phyloP scores from a whole-genome alignment of 148 eudicot genomes.

The Rhododendron vialii region DNA sequence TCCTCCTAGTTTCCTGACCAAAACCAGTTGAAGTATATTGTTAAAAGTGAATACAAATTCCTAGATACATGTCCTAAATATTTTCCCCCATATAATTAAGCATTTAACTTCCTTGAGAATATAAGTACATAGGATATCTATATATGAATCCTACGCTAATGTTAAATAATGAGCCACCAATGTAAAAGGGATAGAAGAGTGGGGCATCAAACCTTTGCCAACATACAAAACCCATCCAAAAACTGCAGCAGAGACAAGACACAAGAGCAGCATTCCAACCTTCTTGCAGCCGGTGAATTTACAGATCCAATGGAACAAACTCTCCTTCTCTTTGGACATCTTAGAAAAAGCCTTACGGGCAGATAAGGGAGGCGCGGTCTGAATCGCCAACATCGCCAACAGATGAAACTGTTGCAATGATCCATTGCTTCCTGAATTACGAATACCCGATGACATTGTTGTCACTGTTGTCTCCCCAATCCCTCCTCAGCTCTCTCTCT shows the following conservation, averaged over 20 bases:
- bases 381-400: constrained; percentile 20
- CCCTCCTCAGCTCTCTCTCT: constrained; percentile 35
- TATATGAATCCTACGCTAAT: background rate
- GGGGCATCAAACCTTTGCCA: constrained; percentile 72
- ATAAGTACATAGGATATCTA: background rate
- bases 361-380: constrained; percentile 34
- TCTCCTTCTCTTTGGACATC: constrained; percentile 88
- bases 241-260: constrained; percentile 67
- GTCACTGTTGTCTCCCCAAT: constrained; percentile 73
- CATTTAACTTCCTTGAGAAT: background rate
- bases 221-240: constrained; percentile 76
- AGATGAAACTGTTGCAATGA: constrained; percentile 67
- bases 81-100: background rate
- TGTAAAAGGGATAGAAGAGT: background rate
- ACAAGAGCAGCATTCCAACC: constrained; percentile 88
- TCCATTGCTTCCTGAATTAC: constrained; percentile 82
- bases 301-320: constrained; percentile 60
- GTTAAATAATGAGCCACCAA: background rate
- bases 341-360: constrained; percentile 59
- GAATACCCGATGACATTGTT: constrained; percentile 89
- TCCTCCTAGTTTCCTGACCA: background rate
- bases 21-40: background rate
- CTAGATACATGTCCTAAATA: background rate
- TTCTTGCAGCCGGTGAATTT: constrained; percentile 75
- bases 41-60: background rate